A percentile compares a stretch with the other conserved stretches of the same genome.
Evolutionary conservation across 2,329 filamentous ascomycete species (phyloP).

Genomic region (Penicillium sp.): DNA sequence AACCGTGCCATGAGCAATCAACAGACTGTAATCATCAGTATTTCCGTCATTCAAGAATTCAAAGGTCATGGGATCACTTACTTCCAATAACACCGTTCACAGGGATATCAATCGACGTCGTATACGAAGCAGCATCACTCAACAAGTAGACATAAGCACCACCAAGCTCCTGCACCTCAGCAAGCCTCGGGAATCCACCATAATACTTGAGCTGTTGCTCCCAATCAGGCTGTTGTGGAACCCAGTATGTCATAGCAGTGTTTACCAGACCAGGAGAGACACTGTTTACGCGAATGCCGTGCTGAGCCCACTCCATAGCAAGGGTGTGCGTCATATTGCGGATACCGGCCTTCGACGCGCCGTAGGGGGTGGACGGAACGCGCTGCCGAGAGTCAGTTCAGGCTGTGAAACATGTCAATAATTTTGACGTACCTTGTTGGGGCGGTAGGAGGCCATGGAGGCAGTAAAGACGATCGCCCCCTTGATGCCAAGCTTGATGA

Average conservation of each 20-base stretch:
- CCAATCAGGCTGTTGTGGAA: constrained; percentile 52
- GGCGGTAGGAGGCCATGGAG: constrained; percentile 48
- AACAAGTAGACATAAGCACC: constrained; percentile 52
- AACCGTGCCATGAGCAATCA: neutral
- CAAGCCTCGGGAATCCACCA: constrained; percentile 54
- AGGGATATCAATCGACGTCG: constrained; percentile 51
- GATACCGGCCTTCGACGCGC: constrained; percentile 45
- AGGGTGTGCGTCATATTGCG: constrained; percentile 29
- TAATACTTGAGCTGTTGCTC: constrained; percentile 56
- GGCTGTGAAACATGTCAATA: neutral
- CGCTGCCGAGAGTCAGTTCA: constrained; percentile 27
- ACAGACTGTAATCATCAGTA: neutral
- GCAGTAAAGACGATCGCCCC: constrained; percentile 46
- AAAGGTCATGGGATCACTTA: constrained; percentile 10
- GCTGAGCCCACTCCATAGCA: constrained; percentile 50
- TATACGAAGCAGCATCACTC: constrained; percentile 50
- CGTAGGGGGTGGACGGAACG: constrained; percentile 48
- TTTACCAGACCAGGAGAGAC: constrained; percentile 45
- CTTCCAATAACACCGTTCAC: constrained; percentile 50
- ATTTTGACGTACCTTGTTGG: constrained; percentile 32
- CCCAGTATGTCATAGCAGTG: constrained; percentile 41
- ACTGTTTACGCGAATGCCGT: constrained; percentile 40
- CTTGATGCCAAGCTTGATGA: constrained; percentile 41
- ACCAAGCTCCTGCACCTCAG: constrained; percentile 52
- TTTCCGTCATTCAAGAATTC: neutral